Evolutionary conservation across 495 filamentous ascomycete species (phyloP).

Genomic region (Annulohypoxylon moriforme): DNA sequence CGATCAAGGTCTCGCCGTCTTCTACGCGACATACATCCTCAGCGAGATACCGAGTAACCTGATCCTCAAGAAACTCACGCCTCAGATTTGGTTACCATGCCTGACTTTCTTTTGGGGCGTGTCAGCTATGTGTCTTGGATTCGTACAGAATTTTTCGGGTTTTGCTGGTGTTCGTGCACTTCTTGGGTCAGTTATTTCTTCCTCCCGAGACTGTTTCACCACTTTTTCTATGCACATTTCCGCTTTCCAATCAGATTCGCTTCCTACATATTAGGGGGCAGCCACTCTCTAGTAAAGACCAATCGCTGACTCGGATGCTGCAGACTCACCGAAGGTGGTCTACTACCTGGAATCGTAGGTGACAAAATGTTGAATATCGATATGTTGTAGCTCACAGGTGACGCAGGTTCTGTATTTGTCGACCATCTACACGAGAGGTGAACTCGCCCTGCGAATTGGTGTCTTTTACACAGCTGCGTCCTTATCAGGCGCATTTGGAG

Average conservation of each 20-base stretch:
- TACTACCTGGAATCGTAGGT: conserved; percentile 63
- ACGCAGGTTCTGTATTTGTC: conserved; percentile 60
- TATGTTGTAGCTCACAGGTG: conserved; percentile 17
- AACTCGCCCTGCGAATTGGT: conserved; percentile 65
- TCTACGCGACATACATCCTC: conserved; percentile 66
- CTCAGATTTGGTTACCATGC: conserved; percentile 68
- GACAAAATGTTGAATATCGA: background rate
- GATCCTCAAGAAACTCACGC: conserved; percentile 78
- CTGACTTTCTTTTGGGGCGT: conserved; percentile 68
- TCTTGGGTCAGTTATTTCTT: conserved; percentile 64
- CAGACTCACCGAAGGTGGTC: conserved; percentile 59
- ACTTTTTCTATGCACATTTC: conserved; percentile 21
- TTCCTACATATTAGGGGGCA: background rate
- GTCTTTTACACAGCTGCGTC: conserved; percentile 66
- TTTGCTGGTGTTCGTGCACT: conserved; percentile 82
- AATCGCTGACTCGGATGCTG: conserved; percentile 15
- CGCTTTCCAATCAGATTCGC: conserved; percentile 1
- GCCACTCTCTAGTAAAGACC: background rate
- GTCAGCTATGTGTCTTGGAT: conserved; percentile 74
- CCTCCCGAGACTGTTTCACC: conserved; percentile 31
- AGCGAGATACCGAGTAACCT: conserved; percentile 87
- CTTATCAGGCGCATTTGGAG: conserved; percentile 68
- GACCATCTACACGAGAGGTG: conserved; percentile 58
- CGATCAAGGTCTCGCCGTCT: conserved; percentile 69
- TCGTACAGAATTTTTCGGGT: conserved; percentile 77